These are phyloP conservation scores for Russula ochroleuca DNA, from an alignment of 768 basidiomycete genomes.

Conservation along the genomic window DNA sequence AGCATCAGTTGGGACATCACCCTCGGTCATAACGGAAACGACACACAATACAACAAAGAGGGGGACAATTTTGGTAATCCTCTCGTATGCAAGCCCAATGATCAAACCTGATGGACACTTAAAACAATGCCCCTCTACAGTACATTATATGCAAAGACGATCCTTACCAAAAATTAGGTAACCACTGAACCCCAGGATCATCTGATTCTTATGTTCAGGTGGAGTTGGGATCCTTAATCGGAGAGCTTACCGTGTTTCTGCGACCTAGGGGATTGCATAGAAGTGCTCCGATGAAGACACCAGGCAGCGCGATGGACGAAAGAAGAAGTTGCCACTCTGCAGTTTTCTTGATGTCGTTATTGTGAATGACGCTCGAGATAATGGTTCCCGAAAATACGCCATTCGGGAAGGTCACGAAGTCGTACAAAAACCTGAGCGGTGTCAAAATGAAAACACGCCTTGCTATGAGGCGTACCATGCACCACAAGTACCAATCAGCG, in stretches of 20 bases:
- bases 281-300: conserved; percentile 38
- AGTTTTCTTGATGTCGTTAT: conserved; percentile 51
- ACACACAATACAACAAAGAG: conserved; percentile 66
- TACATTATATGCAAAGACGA: neutral
- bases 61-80: conserved; percentile 56
- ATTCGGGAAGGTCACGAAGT: conserved; percentile 68
- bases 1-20: neutral
- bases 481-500: conserved; percentile 66
- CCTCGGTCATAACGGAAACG: neutral
- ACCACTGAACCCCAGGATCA: conserved; percentile 65
- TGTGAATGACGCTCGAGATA: conserved; percentile 59
- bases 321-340: conserved; percentile 71
- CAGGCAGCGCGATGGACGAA: conserved; percentile 58
- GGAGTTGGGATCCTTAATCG: neutral
- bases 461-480: conserved; percentile 49
- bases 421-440: conserved; percentile 57
- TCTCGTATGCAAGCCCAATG: conserved; percentile 58
- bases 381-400: conserved; percentile 66
- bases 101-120: conserved; percentile 41
- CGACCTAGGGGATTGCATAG: conserved; percentile 54
- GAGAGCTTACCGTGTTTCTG: conserved; percentile 49
- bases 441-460: neutral
- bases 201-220: conserved; percentile 36
- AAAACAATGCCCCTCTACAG: conserved; percentile 6
- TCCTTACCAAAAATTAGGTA: conserved; percentile 57